These are phyloP conservation scores for Bondarzewia mesenterica DNA, from an alignment of 1,284 basidiomycete genomes.

Conservation along the genomic window DNA sequence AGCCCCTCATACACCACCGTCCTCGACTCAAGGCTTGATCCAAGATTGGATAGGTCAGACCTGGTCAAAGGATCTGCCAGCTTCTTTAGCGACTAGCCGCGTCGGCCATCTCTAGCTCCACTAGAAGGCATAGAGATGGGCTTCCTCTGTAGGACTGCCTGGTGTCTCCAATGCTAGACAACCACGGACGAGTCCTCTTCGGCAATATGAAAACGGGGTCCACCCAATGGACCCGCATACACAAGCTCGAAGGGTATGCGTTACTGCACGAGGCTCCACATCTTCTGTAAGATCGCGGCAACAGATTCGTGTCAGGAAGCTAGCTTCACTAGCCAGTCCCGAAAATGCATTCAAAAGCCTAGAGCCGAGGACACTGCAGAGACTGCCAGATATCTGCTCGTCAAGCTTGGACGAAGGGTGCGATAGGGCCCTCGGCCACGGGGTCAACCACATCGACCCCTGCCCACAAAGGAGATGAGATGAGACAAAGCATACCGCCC, in stretches of 20 bases:
- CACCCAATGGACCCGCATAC: too few relatives aligned
- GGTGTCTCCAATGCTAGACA: too few relatives aligned
- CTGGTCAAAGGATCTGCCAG: not conserved
- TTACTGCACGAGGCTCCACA: too few relatives aligned
- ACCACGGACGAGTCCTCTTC: too few relatives aligned
- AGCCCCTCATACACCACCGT: constrained; percentile 12
- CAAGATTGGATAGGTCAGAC: not conserved
- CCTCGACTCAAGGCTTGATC: constrained; percentile 4
- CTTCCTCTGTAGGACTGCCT: too few relatives aligned
- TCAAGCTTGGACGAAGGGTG: constrained; percentile 5
- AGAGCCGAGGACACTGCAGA: not conserved
- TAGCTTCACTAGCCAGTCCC: not conserved
- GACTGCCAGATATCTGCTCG: not conserved
- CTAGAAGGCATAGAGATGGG: too few relatives aligned
- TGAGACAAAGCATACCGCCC: constrained; percentile 15
- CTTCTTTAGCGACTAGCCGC: too few relatives aligned
- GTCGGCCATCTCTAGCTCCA: too few relatives aligned
- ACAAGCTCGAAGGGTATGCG: too few relatives aligned
- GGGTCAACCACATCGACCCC: not conserved
- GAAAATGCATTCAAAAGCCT: too few relatives aligned
- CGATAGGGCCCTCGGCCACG: constrained; percentile 10
- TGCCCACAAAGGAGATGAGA: not conserved
- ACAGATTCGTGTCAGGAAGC: not conserved
- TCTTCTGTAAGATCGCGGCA: not conserved
- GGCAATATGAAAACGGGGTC: too few relatives aligned